phyloP scores from a whole-genome alignment of 2,329 filamentous ascomycete genomes.

The Apiospora malaysiana region DNA sequence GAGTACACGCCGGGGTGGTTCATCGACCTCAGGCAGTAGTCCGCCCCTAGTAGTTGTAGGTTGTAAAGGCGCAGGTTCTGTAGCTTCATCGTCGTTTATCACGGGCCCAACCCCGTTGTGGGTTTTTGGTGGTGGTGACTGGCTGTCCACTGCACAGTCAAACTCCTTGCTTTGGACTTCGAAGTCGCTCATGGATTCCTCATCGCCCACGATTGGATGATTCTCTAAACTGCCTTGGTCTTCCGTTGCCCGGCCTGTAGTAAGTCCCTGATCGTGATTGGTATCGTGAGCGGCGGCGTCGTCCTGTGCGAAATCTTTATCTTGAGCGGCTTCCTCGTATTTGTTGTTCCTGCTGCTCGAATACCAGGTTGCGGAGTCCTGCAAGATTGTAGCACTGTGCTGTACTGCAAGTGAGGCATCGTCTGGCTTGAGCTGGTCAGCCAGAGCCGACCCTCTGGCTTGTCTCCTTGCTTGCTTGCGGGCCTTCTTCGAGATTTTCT shows the following conservation, averaged over 20 bases:
- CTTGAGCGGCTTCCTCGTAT: not conserved
- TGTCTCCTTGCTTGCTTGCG: constrained; percentile 21
- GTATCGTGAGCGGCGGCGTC: too few relatives aligned
- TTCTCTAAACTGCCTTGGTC: constrained; percentile 35
- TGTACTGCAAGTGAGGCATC: not conserved
- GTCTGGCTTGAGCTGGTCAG: not conserved
- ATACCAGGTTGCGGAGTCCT: constrained; percentile 24
- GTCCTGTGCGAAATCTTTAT: not conserved
- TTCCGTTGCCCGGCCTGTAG: not conserved
- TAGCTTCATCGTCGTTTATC: not conserved
- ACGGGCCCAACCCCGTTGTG: not conserved
- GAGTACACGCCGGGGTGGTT: not conserved
- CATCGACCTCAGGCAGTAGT: not conserved
- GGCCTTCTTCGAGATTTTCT: constrained; percentile 19
- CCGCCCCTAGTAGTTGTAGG: not conserved
- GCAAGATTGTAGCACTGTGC: constrained; percentile 10
- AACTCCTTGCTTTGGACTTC: not conserved
- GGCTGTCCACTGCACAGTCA: not conserved
- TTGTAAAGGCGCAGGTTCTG: not conserved
- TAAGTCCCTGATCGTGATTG: not conserved
- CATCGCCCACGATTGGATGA: constrained; percentile 40
- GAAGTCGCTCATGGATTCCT: constrained; percentile 39
- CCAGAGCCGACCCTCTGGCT: not conserved
- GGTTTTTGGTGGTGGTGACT: not conserved
- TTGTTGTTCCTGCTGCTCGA: not conserved